phyloP scores from a whole-genome alignment of 306 rosid species.

The Begonia masoniana region DNA sequence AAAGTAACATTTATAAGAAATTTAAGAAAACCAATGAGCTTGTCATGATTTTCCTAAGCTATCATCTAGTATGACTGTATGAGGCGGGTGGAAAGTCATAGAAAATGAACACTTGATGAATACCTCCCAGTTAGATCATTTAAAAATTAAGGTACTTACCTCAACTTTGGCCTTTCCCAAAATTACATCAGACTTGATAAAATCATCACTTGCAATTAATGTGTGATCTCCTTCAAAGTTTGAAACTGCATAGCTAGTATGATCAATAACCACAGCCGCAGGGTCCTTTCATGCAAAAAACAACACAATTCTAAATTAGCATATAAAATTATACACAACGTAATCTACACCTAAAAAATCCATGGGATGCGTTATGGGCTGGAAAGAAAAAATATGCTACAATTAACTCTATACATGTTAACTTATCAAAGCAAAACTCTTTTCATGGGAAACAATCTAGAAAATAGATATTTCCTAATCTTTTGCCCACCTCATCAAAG shows the following conservation, averaged over 20 bases:
- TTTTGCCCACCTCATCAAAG: slow-evolving; percentile 74
- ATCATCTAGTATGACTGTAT: too few relatives aligned
- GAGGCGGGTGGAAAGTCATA: too few relatives aligned
- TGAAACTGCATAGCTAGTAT: slow-evolving; percentile 70
- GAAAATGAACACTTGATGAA: not conserved
- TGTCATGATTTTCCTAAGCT: too few relatives aligned
- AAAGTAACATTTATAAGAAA: too few relatives aligned
- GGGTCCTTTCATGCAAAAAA: slow-evolving; percentile 30
- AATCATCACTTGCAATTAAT: slow-evolving; percentile 73
- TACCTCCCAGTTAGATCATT: not conserved
- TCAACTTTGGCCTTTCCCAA: slow-evolving; percentile 68
- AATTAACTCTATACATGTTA: not conserved
- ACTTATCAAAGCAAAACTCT: too few relatives aligned
- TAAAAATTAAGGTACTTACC: slow-evolving; percentile 28
- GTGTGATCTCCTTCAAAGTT: slow-evolving; percentile 81
- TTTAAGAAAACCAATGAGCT: too few relatives aligned
- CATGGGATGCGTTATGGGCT: not conserved
- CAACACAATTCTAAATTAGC: not conserved
- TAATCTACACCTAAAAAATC: too few relatives aligned
- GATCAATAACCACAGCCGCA: slow-evolving; percentile 71
- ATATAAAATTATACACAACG: not conserved
- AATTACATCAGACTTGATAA: slow-evolving; percentile 58
- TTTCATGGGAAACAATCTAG: not conserved
- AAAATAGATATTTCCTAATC: not conserved
- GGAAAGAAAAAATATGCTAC: not conserved